These are phyloP conservation scores for Tillandsia leiboldiana DNA, from an alignment of 176 grass and related monocot species.

Conservation along the genomic window DNA sequence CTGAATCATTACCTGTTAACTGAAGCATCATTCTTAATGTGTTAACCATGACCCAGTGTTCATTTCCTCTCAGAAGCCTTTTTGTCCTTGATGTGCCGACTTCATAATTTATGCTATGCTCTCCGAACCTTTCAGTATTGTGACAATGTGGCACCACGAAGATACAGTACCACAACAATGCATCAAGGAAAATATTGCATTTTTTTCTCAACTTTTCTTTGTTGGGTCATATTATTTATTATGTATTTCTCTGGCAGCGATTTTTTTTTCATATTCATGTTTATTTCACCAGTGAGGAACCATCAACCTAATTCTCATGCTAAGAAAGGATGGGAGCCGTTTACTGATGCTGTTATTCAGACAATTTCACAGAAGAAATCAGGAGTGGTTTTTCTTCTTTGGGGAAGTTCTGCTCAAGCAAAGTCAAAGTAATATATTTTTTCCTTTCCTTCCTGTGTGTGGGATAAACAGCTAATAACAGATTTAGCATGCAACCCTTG, in stretches of 20 bases:
- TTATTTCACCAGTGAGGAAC: constrained; percentile 42
- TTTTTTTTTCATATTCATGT: not conserved
- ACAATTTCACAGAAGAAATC: constrained; percentile 81
- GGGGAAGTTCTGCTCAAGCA: constrained; percentile 91
- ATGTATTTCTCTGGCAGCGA: not conserved
- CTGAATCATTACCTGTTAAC: too few relatives aligned
- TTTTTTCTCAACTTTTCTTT: too few relatives aligned
- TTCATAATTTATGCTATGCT: too few relatives aligned
- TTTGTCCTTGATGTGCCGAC: too few relatives aligned
- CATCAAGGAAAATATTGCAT: too few relatives aligned
- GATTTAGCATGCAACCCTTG: not conserved
- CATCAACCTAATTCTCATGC: constrained; percentile 90
- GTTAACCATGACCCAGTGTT: too few relatives aligned
- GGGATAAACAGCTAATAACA: not conserved
- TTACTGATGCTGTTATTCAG: constrained; percentile 86
- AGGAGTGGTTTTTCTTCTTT: constrained; percentile 80
- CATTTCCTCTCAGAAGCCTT: too few relatives aligned
- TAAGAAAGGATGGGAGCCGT: constrained; percentile 94
- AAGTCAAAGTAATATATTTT: constrained; percentile 50
- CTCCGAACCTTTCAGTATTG: too few relatives aligned
- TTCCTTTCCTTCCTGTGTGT: not conserved
- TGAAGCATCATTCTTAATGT: too few relatives aligned
- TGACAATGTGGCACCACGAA: too few relatives aligned
- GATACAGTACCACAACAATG: too few relatives aligned
- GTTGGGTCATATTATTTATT: too few relatives aligned